Evolutionary conservation across 1,284 basidiomycete genomes (phyloP), one percentile per base, ranked within the genome.

Genomic region (Ganoderma lucidum): DNA sequence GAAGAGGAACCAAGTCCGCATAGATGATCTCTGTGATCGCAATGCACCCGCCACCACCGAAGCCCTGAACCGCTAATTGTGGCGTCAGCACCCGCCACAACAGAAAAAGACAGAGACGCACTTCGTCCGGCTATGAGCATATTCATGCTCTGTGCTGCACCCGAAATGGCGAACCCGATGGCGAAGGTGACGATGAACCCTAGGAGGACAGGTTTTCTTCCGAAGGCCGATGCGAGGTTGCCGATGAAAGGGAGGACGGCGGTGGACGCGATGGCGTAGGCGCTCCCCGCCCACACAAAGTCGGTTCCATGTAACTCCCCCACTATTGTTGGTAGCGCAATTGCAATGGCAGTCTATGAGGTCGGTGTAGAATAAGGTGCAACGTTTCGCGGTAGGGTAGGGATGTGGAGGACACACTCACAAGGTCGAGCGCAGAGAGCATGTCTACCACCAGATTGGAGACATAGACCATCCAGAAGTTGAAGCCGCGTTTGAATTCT

Each of bases 1-100:
- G 75, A 15, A 86, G 75, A 1, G 83, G 79, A 12, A 83, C 78
- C 35, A 86, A 75, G 70, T 86, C 85, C 2, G 81, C 77, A n/a
- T 81, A 75, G 64, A 84, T 77, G 62, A 85, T 84, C 37, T 82
- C 78, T 30, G 78, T 75, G 3, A 83, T 72, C 0, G 75, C 61
- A 82, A 81, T 2, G 81, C 82, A 12, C 84, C 85, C 4, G 81
- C 82, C n/a, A 3, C 62, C 62, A 2, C 85, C 85, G 37, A 84
- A 70, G 6, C 85, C 85, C 67, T 86, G 85, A 2, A 86, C 74
- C 3, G 80, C 83, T 79, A 59, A 2, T 0, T n/a, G 14, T 23
- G 10, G 17, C 23, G 5, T 37, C 8, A 63, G n/a, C 12, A 6
- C 9, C 39, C 1, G 32, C 15, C 35, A 32, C 56, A 4, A 6